Evolutionary conservation across 2,329 filamentous ascomycete species (phyloP).

Genomic region (Hymenoscyphus linearis): DNA sequence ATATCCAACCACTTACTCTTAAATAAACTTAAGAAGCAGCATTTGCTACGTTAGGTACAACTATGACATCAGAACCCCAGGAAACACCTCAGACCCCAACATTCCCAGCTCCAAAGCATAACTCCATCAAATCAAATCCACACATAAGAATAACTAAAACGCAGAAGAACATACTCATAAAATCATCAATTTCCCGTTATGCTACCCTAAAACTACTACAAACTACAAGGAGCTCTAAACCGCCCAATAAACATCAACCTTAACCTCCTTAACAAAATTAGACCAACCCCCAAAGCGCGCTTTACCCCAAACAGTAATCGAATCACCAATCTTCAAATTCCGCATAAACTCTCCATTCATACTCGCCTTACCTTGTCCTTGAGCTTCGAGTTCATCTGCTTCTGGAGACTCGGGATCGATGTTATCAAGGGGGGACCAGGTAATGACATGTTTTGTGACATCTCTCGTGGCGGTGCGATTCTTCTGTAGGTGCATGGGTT

Average conservation of each 20-base stretch:
- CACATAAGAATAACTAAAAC: not conserved
- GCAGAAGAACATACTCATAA: not conserved
- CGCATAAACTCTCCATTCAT: slow-evolving; percentile 52
- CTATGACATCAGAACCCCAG: too few species aligned
- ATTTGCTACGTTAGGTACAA: too few species aligned
- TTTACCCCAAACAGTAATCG: slow-evolving; percentile 57
- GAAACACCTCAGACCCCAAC: too few species aligned
- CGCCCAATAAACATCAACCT: slow-evolving; percentile 56
- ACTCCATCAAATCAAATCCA: too few species aligned
- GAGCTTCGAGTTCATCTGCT: slow-evolving; percentile 31
- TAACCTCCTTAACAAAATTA: slow-evolving; percentile 45
- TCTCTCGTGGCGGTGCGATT: slow-evolving; percentile 40
- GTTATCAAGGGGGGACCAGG: slow-evolving; percentile 49
- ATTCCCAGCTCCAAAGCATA: too few species aligned
- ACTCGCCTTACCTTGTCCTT: slow-evolving; percentile 47
- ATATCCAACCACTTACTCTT: too few species aligned
- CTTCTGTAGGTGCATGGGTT: slow-evolving; percentile 37
- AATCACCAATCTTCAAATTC: slow-evolving; percentile 51
- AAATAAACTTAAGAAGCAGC: too few species aligned
- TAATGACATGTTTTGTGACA: slow-evolving; percentile 41
- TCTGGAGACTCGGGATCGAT: slow-evolving; percentile 39
- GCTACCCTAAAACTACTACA: not conserved
- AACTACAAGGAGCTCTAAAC: slow-evolving; percentile 31
- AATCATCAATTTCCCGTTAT: not conserved
- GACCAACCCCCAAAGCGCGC: slow-evolving; percentile 50